These are phyloP conservation scores for Monosporascus ibericus DNA, from an alignment of 2,329 filamentous ascomycete species.

Conservation along the genomic window DNA sequence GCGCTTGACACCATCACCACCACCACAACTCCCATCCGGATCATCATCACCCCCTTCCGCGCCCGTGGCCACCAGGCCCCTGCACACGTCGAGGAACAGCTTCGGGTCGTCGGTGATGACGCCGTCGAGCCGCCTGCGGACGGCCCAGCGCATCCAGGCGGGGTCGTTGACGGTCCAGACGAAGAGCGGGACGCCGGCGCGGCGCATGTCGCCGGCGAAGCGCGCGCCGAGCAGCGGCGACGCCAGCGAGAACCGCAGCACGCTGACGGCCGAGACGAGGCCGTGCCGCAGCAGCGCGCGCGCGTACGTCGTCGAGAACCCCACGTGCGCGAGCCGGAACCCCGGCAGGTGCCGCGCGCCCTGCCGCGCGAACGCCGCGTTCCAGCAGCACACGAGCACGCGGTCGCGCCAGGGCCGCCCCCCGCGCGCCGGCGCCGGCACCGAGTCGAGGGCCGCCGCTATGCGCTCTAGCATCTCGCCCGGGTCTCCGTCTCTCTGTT, in stretches of 20 bases:
- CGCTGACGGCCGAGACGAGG: conserved; percentile 70
- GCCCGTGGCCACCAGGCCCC: conserved; percentile 15
- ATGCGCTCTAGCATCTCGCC: conserved; percentile 66
- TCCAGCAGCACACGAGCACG: conserved; percentile 79
- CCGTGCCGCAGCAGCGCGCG: conserved; percentile 58
- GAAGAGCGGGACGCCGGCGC: conserved; percentile 55
- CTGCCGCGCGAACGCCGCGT: conserved; percentile 62
- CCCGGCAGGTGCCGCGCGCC: conserved; percentile 55
- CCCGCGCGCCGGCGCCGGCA: conserved; percentile 28
- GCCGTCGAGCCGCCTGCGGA: conserved; percentile 63
- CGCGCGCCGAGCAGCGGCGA: conserved; percentile 56
- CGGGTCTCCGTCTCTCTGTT: conserved; percentile 61
- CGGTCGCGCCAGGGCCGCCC: conserved; percentile 62
- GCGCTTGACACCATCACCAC: background rate
- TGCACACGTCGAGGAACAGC: conserved; percentile 56
- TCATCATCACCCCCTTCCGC: background rate
- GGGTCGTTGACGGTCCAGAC: conserved; percentile 85
- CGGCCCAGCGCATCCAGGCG: conserved; percentile 74
- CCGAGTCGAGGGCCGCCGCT: conserved; percentile 53
- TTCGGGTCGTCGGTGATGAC: conserved; percentile 82
- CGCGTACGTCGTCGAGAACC: conserved; percentile 61
- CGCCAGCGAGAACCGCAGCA: conserved; percentile 63
- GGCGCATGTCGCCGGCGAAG: conserved; percentile 59
- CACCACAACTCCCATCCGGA: background rate
- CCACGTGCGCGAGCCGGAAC: conserved; percentile 63